Base-by-base conservation (phyloP, 768 basidiomycete species). In the Boletus eberwhitei region DNA sequence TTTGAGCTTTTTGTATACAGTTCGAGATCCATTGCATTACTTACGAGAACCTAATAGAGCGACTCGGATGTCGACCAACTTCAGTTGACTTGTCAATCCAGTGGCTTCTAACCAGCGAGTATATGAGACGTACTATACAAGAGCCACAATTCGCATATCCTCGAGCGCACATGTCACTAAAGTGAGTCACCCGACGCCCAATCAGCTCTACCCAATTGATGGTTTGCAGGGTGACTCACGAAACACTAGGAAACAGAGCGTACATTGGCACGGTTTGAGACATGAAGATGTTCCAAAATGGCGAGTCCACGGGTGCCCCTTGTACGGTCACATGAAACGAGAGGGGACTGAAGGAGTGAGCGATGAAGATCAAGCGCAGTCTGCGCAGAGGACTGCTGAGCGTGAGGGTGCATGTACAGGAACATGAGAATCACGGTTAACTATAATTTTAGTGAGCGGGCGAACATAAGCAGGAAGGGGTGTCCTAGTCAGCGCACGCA, bases 191-290 rank as follows among this genome's bases (percentile, higher is more conserved):
- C 39, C n/a, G 26, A 17, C 7, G 17, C 5, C 12, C 13, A 17
- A 48, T 41, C 42, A 36, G 24, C 29, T 19, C 12, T 5, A 17
- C 21, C 19, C 13, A 45, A n/a, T 8, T 11, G 31, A 38, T 21
- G 12, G 14, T 29, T 34, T 24, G 6, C 6, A 24, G 21, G 26
- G 21, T 38, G 35, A 57, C 58, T 59, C 51, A 79, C 79, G 50
- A 53, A 77, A 75, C 11, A 77, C 57, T 3, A 74, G 43, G 32
- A 22, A 19, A n/a, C n/a, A 8, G 59, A 45, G n/a, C 56, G 64
- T 37, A 79, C 74, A 59, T 75, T 72, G 21, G 70, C 76, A 64
- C 89, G 90, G 71, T 86, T 88, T 56, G 79, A 82, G 22, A 72
- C 58, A 55, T 79, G 71, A 36, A 86, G 64, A n/a, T n/a, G n/a